Conservation (phyloP, 495 filamentous ascomycete genomes). For the Ascobolus immersus region DNA sequence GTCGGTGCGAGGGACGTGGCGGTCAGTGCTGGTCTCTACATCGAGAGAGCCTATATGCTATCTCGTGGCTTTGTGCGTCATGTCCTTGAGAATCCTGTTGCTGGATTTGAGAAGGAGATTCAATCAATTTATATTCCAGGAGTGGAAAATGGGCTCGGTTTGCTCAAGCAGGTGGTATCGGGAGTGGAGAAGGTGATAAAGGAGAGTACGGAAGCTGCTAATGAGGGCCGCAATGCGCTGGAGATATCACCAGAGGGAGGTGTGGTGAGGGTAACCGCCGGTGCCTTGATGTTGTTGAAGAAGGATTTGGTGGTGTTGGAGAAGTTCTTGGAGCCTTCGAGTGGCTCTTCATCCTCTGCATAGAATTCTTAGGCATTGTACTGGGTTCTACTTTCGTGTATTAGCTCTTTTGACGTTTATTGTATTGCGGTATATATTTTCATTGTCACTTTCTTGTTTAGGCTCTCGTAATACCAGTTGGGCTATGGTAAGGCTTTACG, state of each 20-base stretch:
- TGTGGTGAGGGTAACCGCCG: conserved; percentile 14
- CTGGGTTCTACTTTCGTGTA: conserved; percentile 5
- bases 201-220: conserved; percentile 6
- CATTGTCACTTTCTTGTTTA: too few relatives aligned
- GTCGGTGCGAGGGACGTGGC: conserved; percentile 20
- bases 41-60: conserved; percentile 29
- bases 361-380: conserved; percentile 1
- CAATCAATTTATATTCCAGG: conserved; percentile 25
- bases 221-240: conserved; percentile 5
- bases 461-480: too few relatives aligned
- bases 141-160: neutral
- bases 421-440: conserved; percentile 3
- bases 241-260: conserved; percentile 4
- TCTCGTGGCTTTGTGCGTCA: conserved; percentile 27
- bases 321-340: conserved; percentile 9
- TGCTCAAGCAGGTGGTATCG: conserved; percentile 1
- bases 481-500: too few relatives aligned
- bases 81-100: conserved; percentile 20
- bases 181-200: conserved; percentile 11
- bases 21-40: conserved; percentile 26
- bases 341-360: neutral
- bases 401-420: neutral
- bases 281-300: conserved; percentile 19
- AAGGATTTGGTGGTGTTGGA: conserved; percentile 19
- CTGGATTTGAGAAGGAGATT: conserved; percentile 25